A percentile compares a stretch with the other conserved stretches of the same genome.
These are phyloP conservation scores for Tylopilus vinaceipallidus DNA, from an alignment of 768 basidiomycete species.

Conservation along the genomic window DNA sequence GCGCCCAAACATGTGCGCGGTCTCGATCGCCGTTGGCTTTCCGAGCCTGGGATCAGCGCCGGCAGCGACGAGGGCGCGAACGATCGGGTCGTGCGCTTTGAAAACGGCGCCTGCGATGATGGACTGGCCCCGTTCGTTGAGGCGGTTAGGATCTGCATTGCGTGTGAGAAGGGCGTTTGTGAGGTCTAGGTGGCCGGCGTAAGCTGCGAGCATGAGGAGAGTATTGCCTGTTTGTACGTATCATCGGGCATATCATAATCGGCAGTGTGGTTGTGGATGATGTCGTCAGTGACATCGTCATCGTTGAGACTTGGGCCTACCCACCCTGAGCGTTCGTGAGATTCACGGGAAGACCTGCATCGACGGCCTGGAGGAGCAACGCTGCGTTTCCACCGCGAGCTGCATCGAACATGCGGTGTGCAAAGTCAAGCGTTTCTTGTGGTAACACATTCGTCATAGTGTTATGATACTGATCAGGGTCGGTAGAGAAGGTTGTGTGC, in stretches of 20 bases:
- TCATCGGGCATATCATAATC: neutral
- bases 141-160: constrained; percentile 62
- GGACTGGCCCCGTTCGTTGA: constrained; percentile 72
- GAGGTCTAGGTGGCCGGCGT: constrained; percentile 60
- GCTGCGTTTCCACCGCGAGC: constrained; percentile 58
- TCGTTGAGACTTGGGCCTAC: no score
- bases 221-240: constrained; percentile 56
- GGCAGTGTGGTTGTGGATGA: neutral
- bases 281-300: neutral
- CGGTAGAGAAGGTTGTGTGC: no score
- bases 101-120: constrained; percentile 78
- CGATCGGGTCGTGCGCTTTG: constrained; percentile 65
- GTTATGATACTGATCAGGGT: neutral
- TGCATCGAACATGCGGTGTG: constrained; percentile 72
- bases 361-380: constrained; percentile 56
- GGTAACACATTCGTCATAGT: constrained; percentile 31
- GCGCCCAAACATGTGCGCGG: constrained; percentile 66
- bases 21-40: constrained; percentile 64
- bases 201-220: constrained; percentile 75
- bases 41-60: constrained; percentile 67
- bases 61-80: constrained; percentile 46
- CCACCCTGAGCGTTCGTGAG: constrained; percentile 70
- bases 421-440: constrained; percentile 44
- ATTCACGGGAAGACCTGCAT: constrained; percentile 68
- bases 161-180: constrained; percentile 50